Percentiles rank a stretch among this genome's conserved stretches.
Conservation (phyloP, 192 early-diverging fungal species). For the Backusella mclennaniae region DNA sequence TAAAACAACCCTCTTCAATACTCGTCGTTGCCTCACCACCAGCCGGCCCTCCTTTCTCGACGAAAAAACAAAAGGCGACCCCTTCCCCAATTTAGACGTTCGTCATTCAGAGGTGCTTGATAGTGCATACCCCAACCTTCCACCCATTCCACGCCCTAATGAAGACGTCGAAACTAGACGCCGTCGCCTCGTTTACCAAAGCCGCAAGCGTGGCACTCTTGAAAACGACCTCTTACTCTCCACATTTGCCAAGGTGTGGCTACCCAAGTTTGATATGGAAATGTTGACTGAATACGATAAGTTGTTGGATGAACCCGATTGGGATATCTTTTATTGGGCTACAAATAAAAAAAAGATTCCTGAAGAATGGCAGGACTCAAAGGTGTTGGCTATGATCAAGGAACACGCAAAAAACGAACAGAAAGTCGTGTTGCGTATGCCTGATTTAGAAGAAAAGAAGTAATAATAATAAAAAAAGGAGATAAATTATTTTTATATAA, state of each 20-base stretch:
- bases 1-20: background rate
- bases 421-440: conserved; percentile 79
- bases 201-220: conserved; percentile 92
- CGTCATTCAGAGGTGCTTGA: conserved; percentile 33
- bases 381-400: conserved; percentile 60
- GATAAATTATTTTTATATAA: background rate
- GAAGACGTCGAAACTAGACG: conserved; percentile 74
- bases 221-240: conserved; percentile 90
- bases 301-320: conserved; percentile 87
- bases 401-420: conserved; percentile 80
- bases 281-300: conserved; percentile 77
- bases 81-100: conserved; percentile 32
- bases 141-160: conserved; percentile 57
- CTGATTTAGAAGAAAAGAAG: conserved; percentile 47
- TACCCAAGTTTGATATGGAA: conserved; percentile 46
- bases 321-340: conserved; percentile 97
- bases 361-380: conserved; percentile 44
- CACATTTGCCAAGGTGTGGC: conserved; percentile 75
- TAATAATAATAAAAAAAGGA: background rate
- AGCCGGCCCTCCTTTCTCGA: background rate
- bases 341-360: conserved; percentile 65
- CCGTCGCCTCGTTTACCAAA: conserved; percentile 79
- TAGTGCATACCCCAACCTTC: conserved; percentile 37
- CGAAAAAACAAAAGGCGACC: conserved; percentile 18
- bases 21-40: background rate